phyloP scores from a whole-genome alignment of 257 asterid species.

The Hygrophila difformis region DNA sequence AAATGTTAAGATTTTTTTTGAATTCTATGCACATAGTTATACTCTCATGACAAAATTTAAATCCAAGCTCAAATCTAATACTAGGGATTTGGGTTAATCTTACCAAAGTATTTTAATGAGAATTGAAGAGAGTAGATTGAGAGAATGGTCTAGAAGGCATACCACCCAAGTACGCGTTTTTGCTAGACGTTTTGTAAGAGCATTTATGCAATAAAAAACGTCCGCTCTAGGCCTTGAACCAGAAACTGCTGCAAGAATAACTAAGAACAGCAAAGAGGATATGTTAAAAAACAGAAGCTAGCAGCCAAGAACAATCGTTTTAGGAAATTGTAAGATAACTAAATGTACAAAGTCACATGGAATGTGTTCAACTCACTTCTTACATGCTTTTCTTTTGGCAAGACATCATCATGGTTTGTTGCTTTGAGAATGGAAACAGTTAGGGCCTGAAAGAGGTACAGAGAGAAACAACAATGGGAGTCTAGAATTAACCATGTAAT shows the following conservation, averaged over 20 bases:
- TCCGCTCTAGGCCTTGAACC: constrained; percentile 72
- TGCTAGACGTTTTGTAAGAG: constrained; percentile 60
- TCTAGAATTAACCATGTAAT: constrained; percentile 1
- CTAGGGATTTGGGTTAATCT: background rate
- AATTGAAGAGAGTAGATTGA: background rate
- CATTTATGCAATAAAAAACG: constrained; percentile 61
- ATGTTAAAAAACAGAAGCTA: background rate
- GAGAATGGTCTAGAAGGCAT: constrained; percentile 24
- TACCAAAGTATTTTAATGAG: background rate
- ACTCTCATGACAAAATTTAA: background rate
- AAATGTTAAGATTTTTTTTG: too few relatives aligned
- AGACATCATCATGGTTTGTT: constrained; percentile 57
- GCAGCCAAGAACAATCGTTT: constrained; percentile 7
- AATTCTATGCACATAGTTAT: background rate
- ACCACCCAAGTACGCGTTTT: constrained; percentile 77
- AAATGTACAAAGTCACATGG: too few relatives aligned
- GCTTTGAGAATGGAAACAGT: constrained; percentile 73
- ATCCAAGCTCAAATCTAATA: background rate
- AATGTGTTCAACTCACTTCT: constrained; percentile 50
- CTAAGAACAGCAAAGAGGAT: constrained; percentile 28
- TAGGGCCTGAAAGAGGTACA: constrained; percentile 43
- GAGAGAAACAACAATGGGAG: background rate
- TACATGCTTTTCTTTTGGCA: constrained; percentile 81
- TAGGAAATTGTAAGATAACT: too few relatives aligned
- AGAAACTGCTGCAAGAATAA: constrained; percentile 54